A percentile compares a stretch with the other conserved stretches of the same genome.
Conservation (phyloP, 805 yeast species). For the Pichia occidentalis region DNA sequence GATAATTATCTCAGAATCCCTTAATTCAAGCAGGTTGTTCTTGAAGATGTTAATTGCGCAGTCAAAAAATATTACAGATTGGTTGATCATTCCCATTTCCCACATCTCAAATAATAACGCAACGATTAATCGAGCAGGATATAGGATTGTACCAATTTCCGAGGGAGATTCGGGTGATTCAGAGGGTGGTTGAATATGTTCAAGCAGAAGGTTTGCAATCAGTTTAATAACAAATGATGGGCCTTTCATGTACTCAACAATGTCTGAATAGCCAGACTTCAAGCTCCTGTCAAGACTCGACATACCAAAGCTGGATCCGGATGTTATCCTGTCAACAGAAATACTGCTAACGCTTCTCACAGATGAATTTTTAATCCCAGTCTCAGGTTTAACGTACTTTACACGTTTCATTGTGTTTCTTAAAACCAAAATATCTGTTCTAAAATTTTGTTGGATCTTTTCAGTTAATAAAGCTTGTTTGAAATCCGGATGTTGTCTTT, state of each 20-base stretch:
- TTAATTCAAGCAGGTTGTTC: conserved; percentile 30
- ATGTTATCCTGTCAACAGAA: conserved; percentile 1
- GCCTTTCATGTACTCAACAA: conserved; percentile 61
- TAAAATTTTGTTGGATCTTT: background rate
- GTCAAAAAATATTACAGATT: conserved; percentile 84
- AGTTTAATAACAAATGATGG: conserved; percentile 67
- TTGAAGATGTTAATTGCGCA: conserved; percentile 82
- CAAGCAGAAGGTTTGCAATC: conserved; percentile 75
- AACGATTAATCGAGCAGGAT: conserved; percentile 91
- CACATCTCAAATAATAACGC: conserved; percentile 92
- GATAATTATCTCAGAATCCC: conserved; percentile 9
- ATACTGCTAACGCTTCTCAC: background rate
- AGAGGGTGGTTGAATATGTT: conserved; percentile 76
- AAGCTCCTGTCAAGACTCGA: conserved; percentile 6
- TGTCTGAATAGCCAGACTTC: conserved; percentile 35
- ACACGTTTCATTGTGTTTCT: conserved; percentile 5
- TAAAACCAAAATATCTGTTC: conserved; percentile 3
- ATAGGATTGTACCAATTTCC: conserved; percentile 73
- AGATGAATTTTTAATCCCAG: background rate
- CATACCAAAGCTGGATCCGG: background rate
- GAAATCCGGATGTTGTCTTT: background rate
- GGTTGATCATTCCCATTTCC: conserved; percentile 88
- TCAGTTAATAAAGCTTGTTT: background rate
- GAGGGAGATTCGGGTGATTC: conserved; percentile 75
- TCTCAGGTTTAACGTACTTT: conserved; percentile 5